Conservation (phyloP, 2,329 filamentous ascomycete genomes). For the Ramichloridium luteum region DNA sequence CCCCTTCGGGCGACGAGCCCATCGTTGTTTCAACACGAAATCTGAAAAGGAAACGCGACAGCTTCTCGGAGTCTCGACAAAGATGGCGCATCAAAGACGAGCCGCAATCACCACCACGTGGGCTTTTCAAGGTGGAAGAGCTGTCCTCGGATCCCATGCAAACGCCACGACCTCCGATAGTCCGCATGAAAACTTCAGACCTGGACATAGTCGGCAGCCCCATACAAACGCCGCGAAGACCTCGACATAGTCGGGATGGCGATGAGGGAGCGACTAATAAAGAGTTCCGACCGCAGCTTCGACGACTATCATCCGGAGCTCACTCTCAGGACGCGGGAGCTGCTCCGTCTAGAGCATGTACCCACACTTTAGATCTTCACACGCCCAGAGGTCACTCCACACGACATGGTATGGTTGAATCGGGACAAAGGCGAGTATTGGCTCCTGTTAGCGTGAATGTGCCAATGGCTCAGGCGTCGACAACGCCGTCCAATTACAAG, state of each 20-base stretch:
- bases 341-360: no score
- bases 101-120: slow-evolving; percentile 18
- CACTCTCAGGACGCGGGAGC: no score
- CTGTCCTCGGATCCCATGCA: slow-evolving; percentile 29
- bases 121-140: slow-evolving; percentile 20
- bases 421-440: slow-evolving; percentile 3
- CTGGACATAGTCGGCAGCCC: slow-evolving; percentile 28
- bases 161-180: slow-evolving; percentile 8
- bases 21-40: slow-evolving; percentile 31
- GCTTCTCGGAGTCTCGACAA: slow-evolving; percentile 11
- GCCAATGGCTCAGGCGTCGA: slow-evolving; percentile 5
- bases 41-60: slow-evolving; percentile 32
- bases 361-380: not conserved
- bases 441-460: slow-evolving; percentile 15
- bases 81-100: slow-evolving; percentile 3
- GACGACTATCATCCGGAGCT: no score
- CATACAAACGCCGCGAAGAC: slow-evolving; percentile 25
- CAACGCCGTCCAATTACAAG: not conserved
- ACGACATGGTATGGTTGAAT: not conserved
- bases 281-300: no score
- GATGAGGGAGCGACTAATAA: not conserved
- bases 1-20: slow-evolving; percentile 29
- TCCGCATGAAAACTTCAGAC: slow-evolving; percentile 32
- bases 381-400: not conserved
- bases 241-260: slow-evolving; percentile 5